Conservation (phyloP, 1,284 basidiomycete genomes). For the Ustilago tritici region DNA sequence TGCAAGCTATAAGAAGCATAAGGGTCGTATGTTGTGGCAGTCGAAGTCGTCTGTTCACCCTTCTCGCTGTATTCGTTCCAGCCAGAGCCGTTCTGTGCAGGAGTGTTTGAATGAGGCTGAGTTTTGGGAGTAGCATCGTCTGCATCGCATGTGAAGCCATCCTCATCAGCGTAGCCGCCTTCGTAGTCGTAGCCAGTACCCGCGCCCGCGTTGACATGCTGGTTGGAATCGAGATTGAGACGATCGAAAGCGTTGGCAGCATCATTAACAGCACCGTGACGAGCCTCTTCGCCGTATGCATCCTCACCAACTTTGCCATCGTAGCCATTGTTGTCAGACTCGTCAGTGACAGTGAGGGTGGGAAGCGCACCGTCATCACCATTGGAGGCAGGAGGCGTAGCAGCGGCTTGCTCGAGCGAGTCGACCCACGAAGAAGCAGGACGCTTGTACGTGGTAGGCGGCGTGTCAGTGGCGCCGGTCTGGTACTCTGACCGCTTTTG, state of each 20-base stretch:
- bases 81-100: slow-evolving; percentile 12
- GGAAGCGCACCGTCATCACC: slow-evolving; percentile 34
- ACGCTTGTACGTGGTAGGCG: slow-evolving; percentile 29
- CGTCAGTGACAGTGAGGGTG: slow-evolving; percentile 45
- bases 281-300: background rate
- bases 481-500: slow-evolving; percentile 9
- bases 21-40: slow-evolving; percentile 6
- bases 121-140: slow-evolving; percentile 13
- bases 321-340: slow-evolving; percentile 23
- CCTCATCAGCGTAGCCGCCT: slow-evolving; percentile 16
- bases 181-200: background rate
- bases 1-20: slow-evolving; percentile 14
- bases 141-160: slow-evolving; percentile 6
- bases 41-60: slow-evolving; percentile 6
- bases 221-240: slow-evolving; percentile 17
- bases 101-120: background rate
- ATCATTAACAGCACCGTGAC: slow-evolving; percentile 16
- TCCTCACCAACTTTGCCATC: slow-evolving; percentile 1
- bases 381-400: slow-evolving; percentile 33
- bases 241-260: slow-evolving; percentile 26
- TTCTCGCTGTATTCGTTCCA: slow-evolving; percentile 25
- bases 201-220: slow-evolving; percentile 2
- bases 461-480: slow-evolving; percentile 25
- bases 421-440: slow-evolving; percentile 39
- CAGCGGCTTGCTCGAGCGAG: slow-evolving; percentile 46